Evolutionary conservation across 345 rosid genomes (phyloP).

Genomic region (Sonneratia caseolaris): DNA sequence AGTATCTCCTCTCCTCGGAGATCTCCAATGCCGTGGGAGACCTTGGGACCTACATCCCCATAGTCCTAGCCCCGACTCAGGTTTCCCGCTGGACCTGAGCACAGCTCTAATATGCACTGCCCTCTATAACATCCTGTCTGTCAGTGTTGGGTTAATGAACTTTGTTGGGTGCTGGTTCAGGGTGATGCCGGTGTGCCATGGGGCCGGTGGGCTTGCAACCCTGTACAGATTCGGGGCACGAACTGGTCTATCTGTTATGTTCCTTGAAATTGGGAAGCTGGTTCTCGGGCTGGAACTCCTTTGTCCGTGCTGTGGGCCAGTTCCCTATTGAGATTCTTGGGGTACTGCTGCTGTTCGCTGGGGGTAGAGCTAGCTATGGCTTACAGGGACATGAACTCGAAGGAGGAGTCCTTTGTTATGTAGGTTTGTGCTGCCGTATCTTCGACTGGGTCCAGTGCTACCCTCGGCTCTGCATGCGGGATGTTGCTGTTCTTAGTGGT

Average conservation of each 20-base stretch:
- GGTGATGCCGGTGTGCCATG: conserved; percentile 90
- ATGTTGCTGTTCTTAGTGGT: conserved; percentile 55
- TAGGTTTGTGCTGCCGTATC: conserved; percentile 81
- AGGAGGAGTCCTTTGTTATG: conserved; percentile 72
- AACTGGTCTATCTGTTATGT: conserved; percentile 59
- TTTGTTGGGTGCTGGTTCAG: conserved; percentile 86
- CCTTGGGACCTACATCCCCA: conserved; percentile 76
- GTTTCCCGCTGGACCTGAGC: conserved; percentile 63
- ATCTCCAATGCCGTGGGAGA: conserved; percentile 80
- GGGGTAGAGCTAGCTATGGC: conserved; percentile 86
- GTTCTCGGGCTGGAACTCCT: conserved; percentile 64
- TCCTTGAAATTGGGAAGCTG: conserved; percentile 61
- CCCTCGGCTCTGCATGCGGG: conserved; percentile 75
- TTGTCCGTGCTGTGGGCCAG: conserved; percentile 56
- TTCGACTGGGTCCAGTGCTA: conserved; percentile 81
- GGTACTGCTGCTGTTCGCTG: conserved; percentile 71
- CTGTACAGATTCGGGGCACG: conserved; percentile 86
- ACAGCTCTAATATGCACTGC: conserved; percentile 69
- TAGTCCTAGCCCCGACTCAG: conserved; percentile 50
- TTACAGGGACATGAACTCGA: conserved; percentile 62
- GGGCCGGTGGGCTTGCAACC: conserved; percentile 85
- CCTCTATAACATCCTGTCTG: conserved; percentile 62
- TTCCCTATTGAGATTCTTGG: conserved; percentile 84
- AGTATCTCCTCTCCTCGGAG: conserved; percentile 40
- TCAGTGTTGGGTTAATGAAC: conserved; percentile 75